Conservation (phyloP, 1,139 yeast genomes). For the Yamadazyma conglobata region DNA sequence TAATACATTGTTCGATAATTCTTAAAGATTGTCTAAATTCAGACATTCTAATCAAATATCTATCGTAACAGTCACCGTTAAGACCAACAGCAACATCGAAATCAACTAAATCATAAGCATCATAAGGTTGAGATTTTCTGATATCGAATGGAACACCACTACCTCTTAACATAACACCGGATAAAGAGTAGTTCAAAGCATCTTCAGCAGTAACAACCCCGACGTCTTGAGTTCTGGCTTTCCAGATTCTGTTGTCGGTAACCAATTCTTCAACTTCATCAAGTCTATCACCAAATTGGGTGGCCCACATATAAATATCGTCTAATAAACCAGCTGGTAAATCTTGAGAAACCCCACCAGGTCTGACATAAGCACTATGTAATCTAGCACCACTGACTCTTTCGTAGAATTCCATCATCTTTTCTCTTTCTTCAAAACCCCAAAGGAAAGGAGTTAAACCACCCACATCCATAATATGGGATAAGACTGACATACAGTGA, state of each 20-base stretch:
- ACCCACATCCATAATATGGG: constrained; percentile 95
- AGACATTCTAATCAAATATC: constrained; percentile 84
- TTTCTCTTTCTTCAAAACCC: constrained; percentile 95
- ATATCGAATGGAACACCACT: constrained; percentile 86
- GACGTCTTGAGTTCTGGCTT: constrained; percentile 77
- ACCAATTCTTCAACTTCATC: constrained; percentile 89
- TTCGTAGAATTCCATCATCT: constrained; percentile 90
- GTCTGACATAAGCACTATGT: constrained; percentile 85
- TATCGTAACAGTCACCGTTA: constrained; percentile 89
- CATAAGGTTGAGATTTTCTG: constrained; percentile 86
- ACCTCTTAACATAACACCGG: constrained; percentile 90
- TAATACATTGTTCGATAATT: constrained; percentile 85
- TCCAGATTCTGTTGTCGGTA: constrained; percentile 92
- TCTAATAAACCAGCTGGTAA: constrained; percentile 82
- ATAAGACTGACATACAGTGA: constrained; percentile 82
- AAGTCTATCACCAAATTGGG: constrained; percentile 89
- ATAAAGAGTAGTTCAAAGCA: constrained; percentile 74
- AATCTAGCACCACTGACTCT: constrained; percentile 89
- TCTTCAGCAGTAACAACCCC: constrained; percentile 85
- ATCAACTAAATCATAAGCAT: constrained; percentile 83
- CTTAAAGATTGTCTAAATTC: constrained; percentile 90
- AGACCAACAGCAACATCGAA: constrained; percentile 84
- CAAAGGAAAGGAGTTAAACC: constrained; percentile 90
- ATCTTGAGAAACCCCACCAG: constrained; percentile 91
- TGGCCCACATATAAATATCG: constrained; percentile 95